Evolutionary conservation across 2,329 filamentous ascomycete species (phyloP).

Genomic region (Alternaria postmessia): DNA sequence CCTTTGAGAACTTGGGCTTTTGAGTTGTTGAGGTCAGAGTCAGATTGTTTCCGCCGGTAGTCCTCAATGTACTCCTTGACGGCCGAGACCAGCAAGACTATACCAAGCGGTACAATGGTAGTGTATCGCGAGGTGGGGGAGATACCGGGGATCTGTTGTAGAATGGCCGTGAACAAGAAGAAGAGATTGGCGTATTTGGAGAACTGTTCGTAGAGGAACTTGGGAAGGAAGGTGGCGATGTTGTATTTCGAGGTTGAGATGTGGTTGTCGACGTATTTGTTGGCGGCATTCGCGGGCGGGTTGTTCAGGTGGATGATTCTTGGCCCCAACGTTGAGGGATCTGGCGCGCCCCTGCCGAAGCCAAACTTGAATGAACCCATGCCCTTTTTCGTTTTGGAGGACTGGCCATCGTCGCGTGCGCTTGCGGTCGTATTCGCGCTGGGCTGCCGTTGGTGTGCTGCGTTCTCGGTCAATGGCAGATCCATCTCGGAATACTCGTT

Average conservation of each 20-base stretch:
- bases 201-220: conserved; percentile 98
- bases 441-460: conserved; percentile 56
- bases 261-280: conserved; percentile 95
- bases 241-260: conserved; percentile 99
- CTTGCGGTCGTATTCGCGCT: conserved; percentile 54
- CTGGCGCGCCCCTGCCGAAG: conserved; percentile 82
- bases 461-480: conserved; percentile 85
- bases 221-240: conserved; percentile 87
- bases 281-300: conserved; percentile 84
- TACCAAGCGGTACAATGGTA: conserved; percentile 89
- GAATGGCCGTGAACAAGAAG: conserved; percentile 94
- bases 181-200: conserved; percentile 99
- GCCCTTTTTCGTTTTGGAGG: conserved; percentile 51
- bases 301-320: conserved; percentile 97
- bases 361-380: conserved; percentile 85
- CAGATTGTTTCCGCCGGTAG: conserved; percentile 85
- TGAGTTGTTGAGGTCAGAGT: conserved; percentile 86
- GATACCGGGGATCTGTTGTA: conserved; percentile 95
- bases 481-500: conserved; percentile 97
- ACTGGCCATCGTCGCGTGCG: conserved; percentile 47
- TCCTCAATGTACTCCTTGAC: conserved; percentile 95
- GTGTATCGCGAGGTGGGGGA: conserved; percentile 96
- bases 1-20: conserved; percentile 84
- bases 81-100: conserved; percentile 93
- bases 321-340: conserved; percentile 90